Conservation (phyloP, 495 filamentous ascomycete species). For the Aspergillus campestris region DNA sequence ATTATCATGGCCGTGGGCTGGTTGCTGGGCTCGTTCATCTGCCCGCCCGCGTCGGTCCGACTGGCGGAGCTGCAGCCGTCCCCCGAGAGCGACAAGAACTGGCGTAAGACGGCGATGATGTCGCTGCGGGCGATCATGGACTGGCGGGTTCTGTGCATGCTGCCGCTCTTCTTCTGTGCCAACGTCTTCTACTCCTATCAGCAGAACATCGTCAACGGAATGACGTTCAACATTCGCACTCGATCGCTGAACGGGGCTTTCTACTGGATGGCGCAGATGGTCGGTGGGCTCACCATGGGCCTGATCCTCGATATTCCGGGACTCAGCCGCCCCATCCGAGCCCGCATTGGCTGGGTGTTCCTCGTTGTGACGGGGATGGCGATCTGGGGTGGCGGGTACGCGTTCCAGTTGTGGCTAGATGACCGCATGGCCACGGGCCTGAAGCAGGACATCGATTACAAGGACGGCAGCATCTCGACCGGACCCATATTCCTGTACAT, state of each 20-base stretch:
- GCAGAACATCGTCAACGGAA: constrained; percentile 46
- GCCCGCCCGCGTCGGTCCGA: constrained; percentile 43
- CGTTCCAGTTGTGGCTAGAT: constrained; percentile 38
- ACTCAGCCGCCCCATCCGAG: constrained; percentile 32
- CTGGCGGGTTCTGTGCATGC: constrained; percentile 36
- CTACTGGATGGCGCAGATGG: constrained; percentile 49
- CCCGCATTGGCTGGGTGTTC: constrained; percentile 36
- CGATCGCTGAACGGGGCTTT: constrained; percentile 43
- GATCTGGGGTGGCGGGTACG: constrained; percentile 49
- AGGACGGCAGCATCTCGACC: constrained; percentile 21
- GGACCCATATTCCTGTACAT: constrained; percentile 49
- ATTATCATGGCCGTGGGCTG: constrained; percentile 40
- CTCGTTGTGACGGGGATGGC: constrained; percentile 39
- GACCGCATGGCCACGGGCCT: constrained; percentile 17
- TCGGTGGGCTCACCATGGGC: constrained; percentile 43
- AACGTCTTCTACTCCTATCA: constrained; percentile 78
- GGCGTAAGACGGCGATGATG: constrained; percentile 41
- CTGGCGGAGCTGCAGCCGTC: constrained; percentile 14
- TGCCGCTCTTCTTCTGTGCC: constrained; percentile 51
- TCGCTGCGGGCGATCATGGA: constrained; percentile 39
- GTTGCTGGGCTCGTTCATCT: constrained; percentile 45
- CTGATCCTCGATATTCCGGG: constrained; percentile 35
- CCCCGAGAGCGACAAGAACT: constrained; percentile 20
- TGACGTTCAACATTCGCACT: constrained; percentile 42
- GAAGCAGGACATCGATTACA: constrained; percentile 35